phyloP scores from a whole-genome alignment of 192 early-diverging fungal genomes.

The Irineochytrium annulatum region DNA sequence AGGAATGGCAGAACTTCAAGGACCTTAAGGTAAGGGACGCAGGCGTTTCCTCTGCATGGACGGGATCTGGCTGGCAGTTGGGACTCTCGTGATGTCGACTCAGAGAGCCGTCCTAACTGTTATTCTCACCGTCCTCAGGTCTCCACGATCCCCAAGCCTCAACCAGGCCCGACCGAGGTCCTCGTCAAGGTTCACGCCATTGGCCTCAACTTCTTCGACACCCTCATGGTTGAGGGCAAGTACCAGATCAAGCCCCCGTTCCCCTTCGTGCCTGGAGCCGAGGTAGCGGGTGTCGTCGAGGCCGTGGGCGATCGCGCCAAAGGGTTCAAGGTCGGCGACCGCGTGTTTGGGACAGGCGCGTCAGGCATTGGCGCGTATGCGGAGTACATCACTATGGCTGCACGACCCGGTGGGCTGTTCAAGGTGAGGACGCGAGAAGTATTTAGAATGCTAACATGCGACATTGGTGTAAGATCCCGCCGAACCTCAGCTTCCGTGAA shows the following conservation, averaged over 20 bases:
- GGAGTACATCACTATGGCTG: constrained; percentile 57
- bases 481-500: constrained; percentile 65
- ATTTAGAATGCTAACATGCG: no score
- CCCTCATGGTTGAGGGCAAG: constrained; percentile 11
- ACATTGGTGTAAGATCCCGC: no score
- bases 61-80: no score
- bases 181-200: not conserved
- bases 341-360: constrained; percentile 68
- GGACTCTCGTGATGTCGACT: no score
- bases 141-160: no score
- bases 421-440: no score
- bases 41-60: no score
- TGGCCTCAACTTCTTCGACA: not conserved
- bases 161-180: no score
- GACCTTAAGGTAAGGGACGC: no score
- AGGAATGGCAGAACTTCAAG: no score
- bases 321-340: constrained; percentile 49
- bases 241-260: constrained; percentile 30
- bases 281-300: constrained; percentile 28
- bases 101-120: no score
- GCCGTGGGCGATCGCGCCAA: constrained; percentile 11
- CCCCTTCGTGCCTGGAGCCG: constrained; percentile 31
- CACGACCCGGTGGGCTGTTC: constrained; percentile 38
- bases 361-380: constrained; percentile 63
- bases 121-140: no score